Conservation (phyloP, 495 filamentous ascomycete genomes). For the Aspergillus conjunctus region DNA sequence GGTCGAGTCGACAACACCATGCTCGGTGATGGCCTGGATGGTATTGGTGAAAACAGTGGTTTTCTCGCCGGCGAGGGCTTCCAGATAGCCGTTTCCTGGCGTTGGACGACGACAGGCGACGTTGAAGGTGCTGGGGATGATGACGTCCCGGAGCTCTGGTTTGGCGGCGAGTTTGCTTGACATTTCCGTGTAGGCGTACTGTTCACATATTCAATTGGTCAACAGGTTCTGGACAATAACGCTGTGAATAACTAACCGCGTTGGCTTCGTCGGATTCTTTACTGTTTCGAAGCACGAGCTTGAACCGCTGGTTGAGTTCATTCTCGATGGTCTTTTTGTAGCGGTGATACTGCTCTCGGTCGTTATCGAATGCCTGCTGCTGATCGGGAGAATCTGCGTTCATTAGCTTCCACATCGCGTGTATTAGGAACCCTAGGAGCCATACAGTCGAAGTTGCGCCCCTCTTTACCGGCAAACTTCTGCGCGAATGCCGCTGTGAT, state of each 20-base stretch:
- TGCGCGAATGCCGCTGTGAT: conserved; percentile 21
- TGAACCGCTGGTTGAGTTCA: conserved; percentile 36
- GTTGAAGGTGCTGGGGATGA: conserved; percentile 47
- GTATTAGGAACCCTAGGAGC: background rate
- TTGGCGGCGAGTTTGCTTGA: conserved; percentile 43
- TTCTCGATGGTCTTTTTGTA: conserved; percentile 41
- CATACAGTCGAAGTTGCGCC: conserved; percentile 23
- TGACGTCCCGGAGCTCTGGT: conserved; percentile 44
- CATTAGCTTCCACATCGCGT: background rate
- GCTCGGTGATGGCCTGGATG: conserved; percentile 30
- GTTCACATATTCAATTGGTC: background rate
- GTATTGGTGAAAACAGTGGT: conserved; percentile 14
- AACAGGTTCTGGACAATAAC: background rate
- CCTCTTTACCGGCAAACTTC: conserved; percentile 20
- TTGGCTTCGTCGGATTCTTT: conserved; percentile 17
- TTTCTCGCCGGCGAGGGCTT: conserved; percentile 20
- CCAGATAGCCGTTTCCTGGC: conserved; percentile 31
- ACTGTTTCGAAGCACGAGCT: conserved; percentile 11
- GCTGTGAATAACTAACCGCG: background rate
- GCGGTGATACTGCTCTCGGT: conserved; percentile 14
- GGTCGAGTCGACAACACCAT: conserved; percentile 36
- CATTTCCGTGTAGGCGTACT: conserved; percentile 24
- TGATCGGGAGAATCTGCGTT: conserved; percentile 8
- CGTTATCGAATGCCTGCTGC: background rate
- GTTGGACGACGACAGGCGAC: conserved; percentile 46